These are phyloP conservation scores for Perkinsus olseni DNA, from an alignment of 169 alveolate species.

Conservation along the genomic window DNA sequence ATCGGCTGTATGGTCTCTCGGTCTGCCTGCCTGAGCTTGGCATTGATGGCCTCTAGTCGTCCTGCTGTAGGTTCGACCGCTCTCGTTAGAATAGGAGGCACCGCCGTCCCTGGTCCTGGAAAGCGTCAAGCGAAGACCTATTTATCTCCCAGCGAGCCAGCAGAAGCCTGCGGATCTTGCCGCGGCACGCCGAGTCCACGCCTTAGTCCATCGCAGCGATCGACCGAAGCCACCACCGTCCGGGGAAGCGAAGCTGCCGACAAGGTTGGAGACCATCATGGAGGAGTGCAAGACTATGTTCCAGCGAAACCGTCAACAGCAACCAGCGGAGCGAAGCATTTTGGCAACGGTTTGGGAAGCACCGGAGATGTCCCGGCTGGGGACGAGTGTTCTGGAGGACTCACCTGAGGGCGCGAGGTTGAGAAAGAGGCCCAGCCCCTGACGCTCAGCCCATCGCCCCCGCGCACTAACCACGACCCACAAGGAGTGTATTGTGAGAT, in stretches of 20 bases:
- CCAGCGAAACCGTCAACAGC: neutral
- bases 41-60: too few species aligned
- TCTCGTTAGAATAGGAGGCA: neutral
- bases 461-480: neutral
- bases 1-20: neutral
- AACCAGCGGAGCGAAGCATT: neutral
- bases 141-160: too few species aligned
- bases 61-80: neutral
- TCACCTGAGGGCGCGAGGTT: neutral
- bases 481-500: neutral
- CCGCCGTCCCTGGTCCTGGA: neutral
- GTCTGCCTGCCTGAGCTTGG: neutral
- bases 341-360: neutral
- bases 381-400: neutral
- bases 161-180: neutral
- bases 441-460: neutral
- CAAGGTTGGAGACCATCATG: neutral
- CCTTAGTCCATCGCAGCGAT: neutral
- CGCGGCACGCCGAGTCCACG: neutral
- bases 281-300: neutral
- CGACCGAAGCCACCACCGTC: neutral
- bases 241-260: neutral
- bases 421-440: neutral
- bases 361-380: neutral
- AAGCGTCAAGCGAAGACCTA: too few species aligned